Evolutionary conservation across 495 filamentous ascomycete genomes (phyloP).

Genomic region (Neurospora sublineolata): DNA sequence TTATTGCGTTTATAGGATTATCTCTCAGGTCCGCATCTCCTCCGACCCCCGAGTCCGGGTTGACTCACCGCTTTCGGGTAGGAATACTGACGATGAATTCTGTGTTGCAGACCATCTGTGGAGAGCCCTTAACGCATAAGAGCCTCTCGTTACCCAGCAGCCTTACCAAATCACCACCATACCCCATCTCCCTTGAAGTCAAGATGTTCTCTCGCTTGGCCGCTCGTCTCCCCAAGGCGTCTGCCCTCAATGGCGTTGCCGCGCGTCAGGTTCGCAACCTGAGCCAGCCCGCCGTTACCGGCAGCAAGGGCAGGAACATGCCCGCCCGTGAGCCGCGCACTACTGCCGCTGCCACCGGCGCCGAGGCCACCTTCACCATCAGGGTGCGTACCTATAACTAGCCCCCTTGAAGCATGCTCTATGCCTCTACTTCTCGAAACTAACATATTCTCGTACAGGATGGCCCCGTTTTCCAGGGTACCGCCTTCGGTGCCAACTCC

Average conservation of each 20-base stretch:
- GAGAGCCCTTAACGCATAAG: slow-evolving; percentile 55
- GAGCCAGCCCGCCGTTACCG: slow-evolving; percentile 40
- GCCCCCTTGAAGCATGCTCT: no score
- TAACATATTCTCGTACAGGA: slow-evolving; percentile 34
- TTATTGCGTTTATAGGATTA: slow-evolving; percentile 56
- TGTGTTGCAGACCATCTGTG: slow-evolving; percentile 76
- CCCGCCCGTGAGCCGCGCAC: slow-evolving; percentile 27
- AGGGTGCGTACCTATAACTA: slow-evolving; percentile 41
- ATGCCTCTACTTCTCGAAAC: background rate
- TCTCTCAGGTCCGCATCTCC: slow-evolving; percentile 63
- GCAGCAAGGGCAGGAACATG: slow-evolving; percentile 53
- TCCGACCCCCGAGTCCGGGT: slow-evolving; percentile 10
- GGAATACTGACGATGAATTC: slow-evolving; percentile 23
- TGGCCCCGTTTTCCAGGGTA: slow-evolving; percentile 87
- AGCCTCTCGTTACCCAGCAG: slow-evolving; percentile 8
- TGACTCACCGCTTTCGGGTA: slow-evolving; percentile 31
- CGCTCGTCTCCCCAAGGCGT: slow-evolving; percentile 39
- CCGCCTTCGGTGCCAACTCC: slow-evolving; percentile 80
- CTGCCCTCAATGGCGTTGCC: slow-evolving; percentile 19
- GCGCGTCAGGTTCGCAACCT: slow-evolving; percentile 41
- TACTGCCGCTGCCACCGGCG: slow-evolving; percentile 54
- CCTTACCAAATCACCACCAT: background rate
- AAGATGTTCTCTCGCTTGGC: slow-evolving; percentile 63
- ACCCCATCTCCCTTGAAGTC: slow-evolving; percentile 13
- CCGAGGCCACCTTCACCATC: slow-evolving; percentile 83